phyloP scores from a whole-genome alignment of 805 yeast species.

The Starmera quercuum region DNA sequence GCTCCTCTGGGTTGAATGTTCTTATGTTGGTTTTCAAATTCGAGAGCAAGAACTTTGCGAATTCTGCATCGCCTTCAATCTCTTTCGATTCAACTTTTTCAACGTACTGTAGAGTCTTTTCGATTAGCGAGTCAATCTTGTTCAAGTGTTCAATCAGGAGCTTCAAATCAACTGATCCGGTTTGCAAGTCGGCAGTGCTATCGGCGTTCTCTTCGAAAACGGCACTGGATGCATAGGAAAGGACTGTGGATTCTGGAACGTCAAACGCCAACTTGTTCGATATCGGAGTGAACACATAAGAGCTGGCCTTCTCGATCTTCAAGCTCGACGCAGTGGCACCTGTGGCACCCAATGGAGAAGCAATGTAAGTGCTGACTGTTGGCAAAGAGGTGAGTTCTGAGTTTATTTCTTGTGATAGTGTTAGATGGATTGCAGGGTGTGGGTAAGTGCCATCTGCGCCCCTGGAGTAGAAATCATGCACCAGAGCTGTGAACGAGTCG shows the following conservation, averaged over 20 bases:
- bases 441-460: constrained; percentile 66
- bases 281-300: constrained; percentile 67
- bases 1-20: constrained; percentile 36
- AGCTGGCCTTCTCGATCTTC: constrained; percentile 31
- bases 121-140: constrained; percentile 39
- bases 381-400: constrained; percentile 44
- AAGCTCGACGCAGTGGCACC: constrained; percentile 27
- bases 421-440: constrained; percentile 70
- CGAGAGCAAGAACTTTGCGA: constrained; percentile 61
- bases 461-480: constrained; percentile 73
- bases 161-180: constrained; percentile 33
- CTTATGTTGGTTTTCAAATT: constrained; percentile 45
- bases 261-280: constrained; percentile 54
- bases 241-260: constrained; percentile 52
- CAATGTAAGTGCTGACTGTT: constrained; percentile 58
- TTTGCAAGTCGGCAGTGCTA: constrained; percentile 19
- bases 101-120: constrained; percentile 41
- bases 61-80: constrained; percentile 42
- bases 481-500: constrained; percentile 66
- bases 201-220: constrained; percentile 19
- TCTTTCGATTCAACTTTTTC: constrained; percentile 33
- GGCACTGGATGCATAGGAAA: constrained; percentile 38
- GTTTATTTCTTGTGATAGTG: constrained; percentile 49
- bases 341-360: constrained; percentile 64
- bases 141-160: constrained; percentile 39